Base-by-base conservation (phyloP, 1,139 yeast genomes). In the Taiozyma onychis region DNA sequence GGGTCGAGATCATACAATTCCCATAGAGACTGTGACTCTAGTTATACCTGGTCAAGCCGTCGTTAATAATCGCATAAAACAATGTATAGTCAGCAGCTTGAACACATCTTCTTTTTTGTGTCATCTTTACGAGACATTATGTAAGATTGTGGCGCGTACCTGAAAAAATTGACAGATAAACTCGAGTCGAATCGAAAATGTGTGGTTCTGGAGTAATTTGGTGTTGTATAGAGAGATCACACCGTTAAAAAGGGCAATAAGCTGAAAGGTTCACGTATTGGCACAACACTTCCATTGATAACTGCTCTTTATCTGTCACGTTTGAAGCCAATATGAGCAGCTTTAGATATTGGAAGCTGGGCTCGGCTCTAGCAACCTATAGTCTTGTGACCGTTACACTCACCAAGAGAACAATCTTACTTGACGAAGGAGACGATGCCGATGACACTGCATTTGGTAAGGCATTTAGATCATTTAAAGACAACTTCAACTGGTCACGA, bases 281-380 rank as follows among this genome's bases (percentile, higher is more conserved):
- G 7, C 4, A 11, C 14, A 13, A 13, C 34, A 9, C 6, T 6
- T 13, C 14, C 34, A 10, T 13, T 11, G 34, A 30, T 1, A 13
- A 30, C 14, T 1, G 13, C 13, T n/a, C 14, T 13, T 9, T 30
- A 1, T 13, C 14, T 3, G 34, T 13, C n/a, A 30, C 34, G 6
- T 6, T 6, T 32, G 18, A 14, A n/a, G 18, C 18, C 18, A 32
- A 18, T 6, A 30, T 42, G 48, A 46, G 43, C 22, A 41, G 45
- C 37, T 6, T 43, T 8, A 49, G 52, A 10, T 48, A 39, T 24
- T 16, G 50, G 3, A 54, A 51, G 27, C 35, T 45, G 26, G 50
- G 48, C 7, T 49, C 56, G 2, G 49, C 49, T 39, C 43, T 52
- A 27, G 49, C 44, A 13, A 52, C 54, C 6, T 43, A 54, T 3